Base-by-base conservation (phyloP, 2,329 filamentous ascomycete species). In the Fusarium avenaceum region DNA sequence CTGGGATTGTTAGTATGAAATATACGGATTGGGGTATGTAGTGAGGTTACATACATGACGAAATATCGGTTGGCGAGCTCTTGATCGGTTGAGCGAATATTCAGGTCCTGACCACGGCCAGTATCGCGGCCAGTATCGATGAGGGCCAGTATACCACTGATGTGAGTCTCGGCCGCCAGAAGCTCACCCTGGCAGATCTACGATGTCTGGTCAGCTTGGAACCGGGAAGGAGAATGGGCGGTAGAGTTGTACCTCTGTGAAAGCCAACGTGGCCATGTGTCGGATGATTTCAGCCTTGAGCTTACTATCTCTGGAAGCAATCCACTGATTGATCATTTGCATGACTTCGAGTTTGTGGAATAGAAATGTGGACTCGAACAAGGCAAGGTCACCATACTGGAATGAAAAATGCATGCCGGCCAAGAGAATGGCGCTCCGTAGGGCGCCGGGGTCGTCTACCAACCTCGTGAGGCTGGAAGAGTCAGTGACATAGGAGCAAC, bases 231-330 rank as follows among this genome's bases (percentile, higher is more conserved):
- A n/a, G n/a, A n/a, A n/a, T n/a, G n/a, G n/a, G n/a, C n/a, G n/a
- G n/a, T n/a, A n/a, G n/a, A n/a, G n/a, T n/a, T n/a, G n/a, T n/a
- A 63, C 61, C 45, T 64, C 61, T 15, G 61, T 58, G 8, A 64
- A 64, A 9, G 51, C 39, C 3, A 64, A 19, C 0, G 61, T 64
- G 2, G 46, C 51, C 44, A 64, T 64, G 22, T 64, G 58, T 19
- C 61, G 40, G 1, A 64, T 46, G 1, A 64, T 63, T 1, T 24
- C 20, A 0, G 45, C 26, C 17, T 51, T 59, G 4, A 20, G 24
- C 15, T 40, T 50, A 4, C 33, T 43, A 3, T 46, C 47, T 7
- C 17, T 24, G 0, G 19, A 33, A 2, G 58, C 48, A 1, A 65
- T 64, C 62, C 62, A 65, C 3, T 26, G 15, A 11, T 65, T 65